A percentile compares a stretch with the other conserved stretches of the same genome.
Evolutionary conservation across 768 basidiomycete genomes (phyloP).

Genomic region (Pisolithus microcarpus): DNA sequence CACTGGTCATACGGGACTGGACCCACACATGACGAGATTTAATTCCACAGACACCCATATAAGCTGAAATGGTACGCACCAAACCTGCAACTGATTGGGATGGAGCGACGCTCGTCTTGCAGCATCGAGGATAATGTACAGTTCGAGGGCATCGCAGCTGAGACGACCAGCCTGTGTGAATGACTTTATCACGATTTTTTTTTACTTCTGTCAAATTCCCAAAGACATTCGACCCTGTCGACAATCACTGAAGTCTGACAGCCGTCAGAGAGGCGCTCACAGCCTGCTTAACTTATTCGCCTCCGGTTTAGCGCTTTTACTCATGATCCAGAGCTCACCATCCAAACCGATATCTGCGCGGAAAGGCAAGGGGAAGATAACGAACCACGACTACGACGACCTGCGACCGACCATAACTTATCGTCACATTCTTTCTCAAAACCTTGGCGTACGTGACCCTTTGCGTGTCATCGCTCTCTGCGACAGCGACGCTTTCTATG

Average conservation of each 20-base stretch:
- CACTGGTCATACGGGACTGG: constrained; percentile 71
- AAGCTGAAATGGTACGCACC: constrained; percentile 31
- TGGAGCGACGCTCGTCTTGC: constrained; percentile 10
- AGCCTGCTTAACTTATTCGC: no score
- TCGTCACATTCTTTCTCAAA: constrained; percentile 64
- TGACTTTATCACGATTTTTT: no score
- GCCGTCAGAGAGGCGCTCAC: no score
- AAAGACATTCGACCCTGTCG: no score
- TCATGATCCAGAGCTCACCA: constrained; percentile 14
- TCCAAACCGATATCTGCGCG: constrained; percentile 20
- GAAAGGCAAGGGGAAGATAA: constrained; percentile 54
- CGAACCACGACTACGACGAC: constrained; percentile 46
- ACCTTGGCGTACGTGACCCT: constrained; percentile 65
- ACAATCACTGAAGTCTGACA: no score
- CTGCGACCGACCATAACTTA: constrained; percentile 68
- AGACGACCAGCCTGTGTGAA: background rate
- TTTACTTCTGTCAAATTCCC: no score
- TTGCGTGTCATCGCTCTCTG: constrained; percentile 83
- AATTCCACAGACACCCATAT: background rate
- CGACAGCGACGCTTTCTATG: constrained; percentile 83
- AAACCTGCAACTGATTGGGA: constrained; percentile 51
- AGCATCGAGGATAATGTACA: constrained; percentile 2
- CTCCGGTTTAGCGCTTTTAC: no score
- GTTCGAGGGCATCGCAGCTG: background rate
- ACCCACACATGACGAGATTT: background rate